Evolutionary conservation across 2,329 filamentous ascomycete species (phyloP).

Genomic region (Colletotrichum eremochloae): DNA sequence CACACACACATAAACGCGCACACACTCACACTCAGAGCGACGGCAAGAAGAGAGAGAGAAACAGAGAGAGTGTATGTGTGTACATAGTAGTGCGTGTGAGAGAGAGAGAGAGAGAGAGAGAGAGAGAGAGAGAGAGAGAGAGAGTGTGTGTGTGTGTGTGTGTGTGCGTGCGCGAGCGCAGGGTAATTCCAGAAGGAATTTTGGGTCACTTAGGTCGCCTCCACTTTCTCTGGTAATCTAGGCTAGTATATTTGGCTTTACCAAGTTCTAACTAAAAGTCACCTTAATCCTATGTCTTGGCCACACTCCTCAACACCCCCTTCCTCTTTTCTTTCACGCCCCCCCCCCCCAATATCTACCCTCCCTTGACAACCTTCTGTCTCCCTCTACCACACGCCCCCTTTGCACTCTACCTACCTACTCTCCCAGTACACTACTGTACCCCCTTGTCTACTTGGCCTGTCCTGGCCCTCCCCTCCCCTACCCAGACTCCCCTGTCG

Average conservation of each 20-base stretch:
- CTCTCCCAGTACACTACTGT: not conserved
- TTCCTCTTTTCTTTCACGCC: not conserved
- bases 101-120: not conserved
- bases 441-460: constrained; percentile 9
- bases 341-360: not conserved
- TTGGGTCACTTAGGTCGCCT: constrained; percentile 28
- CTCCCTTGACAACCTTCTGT: not conserved
- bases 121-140: not conserved
- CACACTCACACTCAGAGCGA: no score
- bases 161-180: constrained; percentile 11
- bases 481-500: constrained; percentile 39
- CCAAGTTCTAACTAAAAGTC: constrained; percentile 27
- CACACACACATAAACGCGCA: no score
- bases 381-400: constrained; percentile 1
- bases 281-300: constrained; percentile 17
- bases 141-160: constrained; percentile 1
- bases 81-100: not conserved
- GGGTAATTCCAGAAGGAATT: constrained; percentile 42
- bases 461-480: constrained; percentile 10
- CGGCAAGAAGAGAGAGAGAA: not conserved
- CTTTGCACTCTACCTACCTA: not conserved
- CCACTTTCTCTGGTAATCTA: constrained; percentile 11
- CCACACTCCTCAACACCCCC: not conserved
- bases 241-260: not conserved
- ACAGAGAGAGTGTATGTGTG: no score